A percentile compares a stretch with the other conserved stretches of the same genome.
These are phyloP conservation scores for Cryptococcus depauperatus DNA, from an alignment of 1,284 basidiomycete species.

Conservation along the genomic window DNA sequence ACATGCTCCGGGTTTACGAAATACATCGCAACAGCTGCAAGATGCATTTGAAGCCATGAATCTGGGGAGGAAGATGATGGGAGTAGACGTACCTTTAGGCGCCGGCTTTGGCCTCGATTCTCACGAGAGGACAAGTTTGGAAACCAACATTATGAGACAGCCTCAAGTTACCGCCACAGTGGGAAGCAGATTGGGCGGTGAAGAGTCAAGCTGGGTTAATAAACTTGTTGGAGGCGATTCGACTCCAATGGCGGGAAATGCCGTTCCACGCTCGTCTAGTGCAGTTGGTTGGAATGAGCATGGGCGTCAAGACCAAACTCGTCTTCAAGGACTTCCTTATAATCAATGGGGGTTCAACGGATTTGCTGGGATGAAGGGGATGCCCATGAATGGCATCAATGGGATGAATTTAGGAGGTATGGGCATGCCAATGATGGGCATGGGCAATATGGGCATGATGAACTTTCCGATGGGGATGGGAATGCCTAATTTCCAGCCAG, in stretches of 20 bases:
- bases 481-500: neutral
- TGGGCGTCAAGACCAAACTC: neutral
- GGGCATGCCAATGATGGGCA: neutral
- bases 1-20: conserved; percentile 3
- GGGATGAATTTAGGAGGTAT: neutral
- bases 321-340: neutral
- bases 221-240: conserved; percentile 36
- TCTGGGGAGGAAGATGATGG: conserved; percentile 20
- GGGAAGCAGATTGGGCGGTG: conserved; percentile 1
- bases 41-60: conserved; percentile 41
- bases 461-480: neutral
- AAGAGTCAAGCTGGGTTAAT: conserved; percentile 41
- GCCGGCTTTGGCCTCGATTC: neutral
- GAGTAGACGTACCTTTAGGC: conserved; percentile 1
- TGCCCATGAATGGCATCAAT: neutral
- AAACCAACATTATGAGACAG: conserved; percentile 11
- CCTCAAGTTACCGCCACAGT: conserved; percentile 8
- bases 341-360: neutral
- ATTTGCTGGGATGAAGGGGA: neutral
- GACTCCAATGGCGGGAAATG: conserved; percentile 14
- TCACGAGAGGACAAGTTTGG: conserved; percentile 7
- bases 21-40: conserved; percentile 30
- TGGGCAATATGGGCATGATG: neutral
- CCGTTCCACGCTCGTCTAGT: conserved; percentile 13
- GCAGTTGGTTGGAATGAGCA: conserved; percentile 9